phyloP scores from a whole-genome alignment of 331 rosid species.

The Quercus tomentella region DNA sequence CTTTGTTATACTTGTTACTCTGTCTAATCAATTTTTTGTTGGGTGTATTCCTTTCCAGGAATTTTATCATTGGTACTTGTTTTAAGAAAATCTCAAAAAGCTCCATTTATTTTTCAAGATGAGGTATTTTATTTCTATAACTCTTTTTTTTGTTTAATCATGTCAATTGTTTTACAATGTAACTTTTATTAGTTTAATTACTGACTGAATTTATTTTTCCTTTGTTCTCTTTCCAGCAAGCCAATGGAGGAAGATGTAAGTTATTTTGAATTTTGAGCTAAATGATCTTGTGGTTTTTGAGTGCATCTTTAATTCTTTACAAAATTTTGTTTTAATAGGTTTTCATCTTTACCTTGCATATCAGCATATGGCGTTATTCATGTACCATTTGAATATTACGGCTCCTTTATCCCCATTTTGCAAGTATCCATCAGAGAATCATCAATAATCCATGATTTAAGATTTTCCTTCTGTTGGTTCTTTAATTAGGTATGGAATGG shows the following conservation, averaged over 20 bases:
- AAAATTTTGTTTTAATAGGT: not conserved
- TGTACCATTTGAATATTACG: not conserved
- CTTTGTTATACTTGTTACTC: not conserved
- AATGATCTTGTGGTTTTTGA: not conserved
- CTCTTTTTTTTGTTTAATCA: not conserved
- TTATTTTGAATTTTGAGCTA: not conserved
- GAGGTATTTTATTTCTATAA: constrained; percentile 18
- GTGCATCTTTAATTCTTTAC: not conserved
- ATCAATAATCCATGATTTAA: not conserved
- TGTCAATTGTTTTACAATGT: not conserved
- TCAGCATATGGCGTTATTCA: not conserved
- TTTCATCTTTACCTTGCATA: not conserved
- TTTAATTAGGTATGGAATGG: not conserved
- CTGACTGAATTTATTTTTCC: constrained; percentile 4
- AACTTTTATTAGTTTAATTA: not conserved
- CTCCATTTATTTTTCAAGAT: not conserved
- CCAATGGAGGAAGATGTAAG: constrained; percentile 94
- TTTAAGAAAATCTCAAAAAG: not conserved
- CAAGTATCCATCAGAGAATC: not conserved
- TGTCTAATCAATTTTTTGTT: not conserved
- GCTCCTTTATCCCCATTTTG: not conserved
- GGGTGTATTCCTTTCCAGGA: not conserved
- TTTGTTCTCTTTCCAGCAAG: constrained; percentile 29
- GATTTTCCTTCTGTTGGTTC: not conserved
- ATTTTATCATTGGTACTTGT: not conserved